Evolutionary conservation across 306 rosid genomes (phyloP), one percentile per base, ranked within the genome.

Genomic region (Quercus aquifolioides): DNA sequence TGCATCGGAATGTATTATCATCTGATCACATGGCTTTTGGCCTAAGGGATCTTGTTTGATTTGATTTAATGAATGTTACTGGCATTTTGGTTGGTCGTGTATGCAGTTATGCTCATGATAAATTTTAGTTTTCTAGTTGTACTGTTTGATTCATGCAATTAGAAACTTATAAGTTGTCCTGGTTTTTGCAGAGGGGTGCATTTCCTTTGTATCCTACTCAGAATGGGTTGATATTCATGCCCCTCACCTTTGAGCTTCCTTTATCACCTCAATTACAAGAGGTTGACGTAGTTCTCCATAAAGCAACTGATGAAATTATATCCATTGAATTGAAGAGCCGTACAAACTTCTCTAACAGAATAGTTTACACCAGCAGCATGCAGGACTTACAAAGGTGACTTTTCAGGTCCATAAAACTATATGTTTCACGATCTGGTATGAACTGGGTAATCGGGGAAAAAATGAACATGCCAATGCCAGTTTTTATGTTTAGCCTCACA

Each of bases 281-380:
- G 69, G 87, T 91, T 84, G 97, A 95, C 81, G 31, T 91, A 26
- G 74, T 95, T 67, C 97, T 95, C 71, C 99, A 92, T 80, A 92
- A 95, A 87, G 95, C 97, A 69, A 92, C 97, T 4, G 99, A 95
- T 63, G 94, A 92, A 83, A 95, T 92, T 78, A 18, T 85, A 81
- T 89, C 90, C 4, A 69, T 95, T 82, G 86, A 91, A 72, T 85
- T 87, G 71, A 73, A 74, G 55, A 75, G 77, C 38, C 54, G 75
- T 55, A 26, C 62, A 69, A 74, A 52, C 38, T 56, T 63, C 72
- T 76, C 84, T 57, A 55, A 69, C 55, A 83, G 49, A 58, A 43
- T 86, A 74, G 79, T 88, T 75, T 95, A 87, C 84, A 88, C 89
- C 68, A 79, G 74, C 26, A 81, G 91, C 69, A 89, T 94, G 92